Conservation (phyloP, 2,329 filamentous ascomycete species). For the Lachnellula arida region DNA sequence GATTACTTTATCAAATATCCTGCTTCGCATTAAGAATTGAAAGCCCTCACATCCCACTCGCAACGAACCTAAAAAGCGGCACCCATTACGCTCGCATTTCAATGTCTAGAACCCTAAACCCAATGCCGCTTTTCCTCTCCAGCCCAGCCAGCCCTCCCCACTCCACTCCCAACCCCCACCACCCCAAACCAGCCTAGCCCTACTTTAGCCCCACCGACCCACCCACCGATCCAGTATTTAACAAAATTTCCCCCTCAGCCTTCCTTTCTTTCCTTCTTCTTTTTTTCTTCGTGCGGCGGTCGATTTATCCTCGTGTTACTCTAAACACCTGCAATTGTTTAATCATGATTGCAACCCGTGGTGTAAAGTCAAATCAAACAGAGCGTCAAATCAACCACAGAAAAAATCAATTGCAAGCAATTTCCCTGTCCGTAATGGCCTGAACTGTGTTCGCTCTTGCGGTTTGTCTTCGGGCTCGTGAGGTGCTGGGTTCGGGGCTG, state of each 20-base stretch:
- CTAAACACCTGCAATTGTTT: constrained; percentile 21
- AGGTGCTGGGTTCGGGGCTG: constrained; percentile 28
- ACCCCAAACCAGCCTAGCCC: background rate
- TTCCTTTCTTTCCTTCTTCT: constrained; percentile 12
- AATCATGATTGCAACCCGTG: constrained; percentile 22
- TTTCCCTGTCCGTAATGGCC: constrained; percentile 38
- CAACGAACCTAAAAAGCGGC: too few relatives aligned
- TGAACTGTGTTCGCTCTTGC: constrained; percentile 29
- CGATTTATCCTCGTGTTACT: constrained; percentile 31
- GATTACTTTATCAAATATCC: too few relatives aligned
- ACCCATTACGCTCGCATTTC: background rate
- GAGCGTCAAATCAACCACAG: constrained; percentile 34
- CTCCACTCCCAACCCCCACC: background rate
- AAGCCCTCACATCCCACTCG: too few relatives aligned
- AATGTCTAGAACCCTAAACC: too few relatives aligned
- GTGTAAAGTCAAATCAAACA: constrained; percentile 28
- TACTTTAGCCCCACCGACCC: too few relatives aligned
- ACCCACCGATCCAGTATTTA: too few relatives aligned
- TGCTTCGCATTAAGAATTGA: too few relatives aligned
- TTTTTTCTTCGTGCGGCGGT: constrained; percentile 31
- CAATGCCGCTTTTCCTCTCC: background rate
- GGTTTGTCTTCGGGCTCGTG: constrained; percentile 28
- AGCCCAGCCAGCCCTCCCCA: background rate
- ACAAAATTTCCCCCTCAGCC: background rate
- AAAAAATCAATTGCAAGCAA: constrained; percentile 67